Percentiles rank a stretch among this genome's conserved stretches.
These are phyloP conservation scores for Pseudogymnoascus sp. DNA, from an alignment of 2,329 filamentous ascomycete species.

Conservation along the genomic window DNA sequence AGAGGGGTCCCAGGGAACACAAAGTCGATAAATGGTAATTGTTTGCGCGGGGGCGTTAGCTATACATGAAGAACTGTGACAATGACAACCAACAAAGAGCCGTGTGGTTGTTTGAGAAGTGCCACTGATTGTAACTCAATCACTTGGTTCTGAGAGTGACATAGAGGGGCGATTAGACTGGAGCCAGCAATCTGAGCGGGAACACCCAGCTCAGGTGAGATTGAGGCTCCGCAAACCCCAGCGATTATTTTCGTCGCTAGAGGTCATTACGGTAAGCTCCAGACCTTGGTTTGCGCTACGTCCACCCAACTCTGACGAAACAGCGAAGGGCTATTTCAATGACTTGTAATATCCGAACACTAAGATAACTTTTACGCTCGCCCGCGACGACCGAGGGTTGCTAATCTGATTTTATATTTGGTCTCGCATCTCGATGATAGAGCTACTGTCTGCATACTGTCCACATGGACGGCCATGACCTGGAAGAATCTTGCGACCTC, in stretches of 20 bases:
- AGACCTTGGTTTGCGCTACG: constrained; percentile 5
- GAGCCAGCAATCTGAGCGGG: neutral
- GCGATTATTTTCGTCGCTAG: constrained; percentile 7
- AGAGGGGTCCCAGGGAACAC: neutral
- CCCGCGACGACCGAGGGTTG: neutral
- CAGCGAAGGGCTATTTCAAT: constrained; percentile 8
- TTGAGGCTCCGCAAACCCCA: constrained; percentile 5
- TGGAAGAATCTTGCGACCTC: constrained; percentile 3
- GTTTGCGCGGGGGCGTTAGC: constrained; percentile 1
- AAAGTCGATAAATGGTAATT: neutral
- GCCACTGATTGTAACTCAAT: neutral
- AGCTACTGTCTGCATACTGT: constrained; percentile 6
- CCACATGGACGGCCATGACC: constrained; percentile 7
- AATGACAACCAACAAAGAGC: constrained; percentile 2
- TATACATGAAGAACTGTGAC: constrained; percentile 4
- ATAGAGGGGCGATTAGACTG: constrained; percentile 2
- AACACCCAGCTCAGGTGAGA: neutral
- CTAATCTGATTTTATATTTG: neutral
- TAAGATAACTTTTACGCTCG: neutral
- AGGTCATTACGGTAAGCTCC: constrained; percentile 8
- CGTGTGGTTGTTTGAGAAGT: neutral
- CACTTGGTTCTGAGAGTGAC: neutral
- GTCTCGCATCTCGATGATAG: constrained; percentile 7
- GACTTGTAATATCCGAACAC: constrained; percentile 1
- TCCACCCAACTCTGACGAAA: constrained; percentile 6